phyloP scores from a whole-genome alignment of 805 yeast genomes.

The Citeromyces matritensis region DNA sequence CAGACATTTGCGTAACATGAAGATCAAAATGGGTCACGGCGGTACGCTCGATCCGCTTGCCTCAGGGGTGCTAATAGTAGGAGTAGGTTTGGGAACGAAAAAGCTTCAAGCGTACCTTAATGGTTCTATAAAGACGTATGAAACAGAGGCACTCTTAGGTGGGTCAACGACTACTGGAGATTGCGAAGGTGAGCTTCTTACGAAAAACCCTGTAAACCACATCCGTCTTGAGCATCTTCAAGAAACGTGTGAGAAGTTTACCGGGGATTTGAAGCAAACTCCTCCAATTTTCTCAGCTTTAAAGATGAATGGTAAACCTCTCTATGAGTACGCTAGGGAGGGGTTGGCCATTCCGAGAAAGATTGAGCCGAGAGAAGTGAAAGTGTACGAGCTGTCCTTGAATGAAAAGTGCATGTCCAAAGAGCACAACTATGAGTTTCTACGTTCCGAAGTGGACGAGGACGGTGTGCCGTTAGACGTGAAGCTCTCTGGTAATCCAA shows the following conservation, averaged over 20 bases:
- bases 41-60: slow-evolving; percentile 96
- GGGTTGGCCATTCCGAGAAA: slow-evolving; percentile 73
- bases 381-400: slow-evolving; percentile 37
- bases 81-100: slow-evolving; percentile 89
- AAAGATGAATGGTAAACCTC: slow-evolving; percentile 86
- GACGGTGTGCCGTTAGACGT: slow-evolving; percentile 27
- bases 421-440: slow-evolving; percentile 37
- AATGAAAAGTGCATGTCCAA: slow-evolving; percentile 25
- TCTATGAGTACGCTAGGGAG: slow-evolving; percentile 87
- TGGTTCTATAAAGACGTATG: slow-evolving; percentile 67
- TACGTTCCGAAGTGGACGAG: slow-evolving; percentile 26
- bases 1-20: slow-evolving; percentile 31
- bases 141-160: slow-evolving; percentile 77
- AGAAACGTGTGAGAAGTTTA: slow-evolving; percentile 41
- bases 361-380: slow-evolving; percentile 66
- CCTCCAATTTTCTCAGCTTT: slow-evolving; percentile 94
- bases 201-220: slow-evolving; percentile 40
- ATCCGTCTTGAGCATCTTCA: slow-evolving; percentile 36
- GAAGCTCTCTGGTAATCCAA: slow-evolving; percentile 26
- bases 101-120: slow-evolving; percentile 54
- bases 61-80: slow-evolving; percentile 84
- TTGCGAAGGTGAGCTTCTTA: slow-evolving; percentile 68
- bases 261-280: slow-evolving; percentile 74
- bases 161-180: slow-evolving; percentile 91
- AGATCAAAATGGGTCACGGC: slow-evolving; percentile 93